Conservation (phyloP, 108 stramenopile genomes). For the Pseudonitzschia multistriata region DNA sequence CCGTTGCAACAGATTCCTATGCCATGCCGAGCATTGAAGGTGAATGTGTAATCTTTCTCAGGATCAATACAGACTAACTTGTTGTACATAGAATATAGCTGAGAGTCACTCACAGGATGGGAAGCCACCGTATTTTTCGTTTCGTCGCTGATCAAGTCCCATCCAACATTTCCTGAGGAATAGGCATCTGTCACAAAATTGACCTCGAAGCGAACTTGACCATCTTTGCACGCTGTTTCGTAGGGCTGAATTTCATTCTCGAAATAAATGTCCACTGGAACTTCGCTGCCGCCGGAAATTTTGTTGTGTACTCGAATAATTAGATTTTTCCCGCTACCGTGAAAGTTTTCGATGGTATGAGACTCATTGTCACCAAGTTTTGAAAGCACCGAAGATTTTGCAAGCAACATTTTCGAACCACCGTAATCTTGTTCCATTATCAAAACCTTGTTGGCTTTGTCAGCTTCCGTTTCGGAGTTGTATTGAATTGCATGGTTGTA, state of each 20-base stretch:
- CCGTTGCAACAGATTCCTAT: not conserved
- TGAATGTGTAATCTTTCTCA: conserved; percentile 1
- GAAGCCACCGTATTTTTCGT: not conserved
- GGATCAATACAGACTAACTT: not conserved
- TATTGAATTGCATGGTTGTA: conserved; percentile 17
- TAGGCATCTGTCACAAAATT: not conserved
- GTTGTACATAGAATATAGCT: not conserved
- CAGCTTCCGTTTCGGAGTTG: conserved; percentile 22
- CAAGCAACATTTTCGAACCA: not conserved
- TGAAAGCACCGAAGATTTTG: conserved; percentile 6
- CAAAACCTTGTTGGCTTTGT: conserved; percentile 19
- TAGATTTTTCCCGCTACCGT: conserved; percentile 8
- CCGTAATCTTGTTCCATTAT: not conserved
- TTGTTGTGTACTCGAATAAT: not conserved
- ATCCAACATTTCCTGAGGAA: not conserved
- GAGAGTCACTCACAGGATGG: not conserved
- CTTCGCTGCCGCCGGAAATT: not conserved
- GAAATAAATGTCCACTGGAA: not conserved
- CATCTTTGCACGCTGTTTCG: not conserved
- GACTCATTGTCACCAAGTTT: conserved; percentile 33
- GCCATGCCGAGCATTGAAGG: not conserved
- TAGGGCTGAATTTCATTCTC: not conserved
- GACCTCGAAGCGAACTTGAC: not conserved
- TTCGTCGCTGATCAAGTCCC: not conserved
- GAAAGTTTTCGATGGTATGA: conserved; percentile 25